Evolutionary conservation across 108 stramenopile species (phyloP), one percentile per base, ranked within the genome.

Genomic region (Cyclostephanos tholiformis): DNA sequence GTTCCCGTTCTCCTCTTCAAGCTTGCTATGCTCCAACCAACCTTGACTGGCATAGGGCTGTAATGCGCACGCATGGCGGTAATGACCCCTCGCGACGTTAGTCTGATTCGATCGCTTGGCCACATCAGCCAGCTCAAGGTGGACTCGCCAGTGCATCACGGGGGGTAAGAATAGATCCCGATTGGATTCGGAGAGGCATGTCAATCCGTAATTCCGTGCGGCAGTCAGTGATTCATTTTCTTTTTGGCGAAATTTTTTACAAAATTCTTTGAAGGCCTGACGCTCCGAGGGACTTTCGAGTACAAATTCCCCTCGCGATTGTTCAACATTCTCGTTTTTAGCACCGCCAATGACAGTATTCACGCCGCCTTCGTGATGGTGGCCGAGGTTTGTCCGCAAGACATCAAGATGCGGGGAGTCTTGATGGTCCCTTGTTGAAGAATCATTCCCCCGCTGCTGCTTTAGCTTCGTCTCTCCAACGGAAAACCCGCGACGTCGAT

Each of bases 1-100:
- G 55, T 95, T 85, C 3, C 97, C 97, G 50, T 92, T 88, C 65
- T 99, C 97, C 80, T 99, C 97, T 70, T 98, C 97, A 59, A 99
- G 79, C 69, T 97, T 98, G 80, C 96, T 95, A 76, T 90, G 94
- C 71, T 98, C 98, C 57, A 99, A 75, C 98, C 98, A 99, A 1
- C 92, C 95, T 65, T 96, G 96, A 65, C 82, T 81, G 0, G 95
- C 94, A 64, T 83, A 88, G 0, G 97, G 96, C 66, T 98, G 95
- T 20, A 89, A 71, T 41, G 82, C 52, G 48, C 96, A 97, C 12
- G 95, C 97, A 71, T 87, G 76, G 26, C 88, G 84, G 67, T 94
- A 97, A 44, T 93, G 85, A 57, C 80, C 58, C 57, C 97, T 70
- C 0, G 97, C 96, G 49, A 89, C 87, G 7, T 83, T 83, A 57